These are phyloP conservation scores for Colletotrichum destructivum DNA, from an alignment of 2,329 filamentous ascomycete species.

Conservation along the genomic window DNA sequence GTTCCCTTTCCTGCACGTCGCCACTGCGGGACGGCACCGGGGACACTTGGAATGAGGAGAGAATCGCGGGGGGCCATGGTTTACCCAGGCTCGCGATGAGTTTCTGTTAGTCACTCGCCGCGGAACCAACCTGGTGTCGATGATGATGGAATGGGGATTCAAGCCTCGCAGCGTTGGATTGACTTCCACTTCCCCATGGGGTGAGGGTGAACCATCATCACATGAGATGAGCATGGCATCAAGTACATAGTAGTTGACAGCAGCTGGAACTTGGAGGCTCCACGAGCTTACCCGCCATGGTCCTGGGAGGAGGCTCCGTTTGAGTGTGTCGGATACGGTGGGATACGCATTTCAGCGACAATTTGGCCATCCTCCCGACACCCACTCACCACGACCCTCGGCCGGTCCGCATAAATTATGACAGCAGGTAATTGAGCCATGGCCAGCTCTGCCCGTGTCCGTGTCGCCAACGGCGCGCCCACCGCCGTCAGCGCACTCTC, in stretches of 20 bases:
- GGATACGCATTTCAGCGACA: slow-evolving; percentile 15
- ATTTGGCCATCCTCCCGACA: slow-evolving; percentile 1
- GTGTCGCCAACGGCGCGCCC: not conserved
- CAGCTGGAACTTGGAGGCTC: not conserved
- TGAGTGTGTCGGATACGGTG: not conserved
- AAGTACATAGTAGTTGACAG: not conserved
- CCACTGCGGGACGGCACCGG: not conserved
- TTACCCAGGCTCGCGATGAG: not conserved
- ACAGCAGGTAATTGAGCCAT: slow-evolving; percentile 1
- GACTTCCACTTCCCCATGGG: slow-evolving; percentile 15
- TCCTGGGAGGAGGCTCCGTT: not conserved
- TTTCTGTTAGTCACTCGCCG: slow-evolving; percentile 23
- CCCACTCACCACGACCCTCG: not conserved
- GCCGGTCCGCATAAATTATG: slow-evolving; percentile 5
- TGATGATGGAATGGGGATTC: not conserved
- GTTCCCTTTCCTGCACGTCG: not conserved
- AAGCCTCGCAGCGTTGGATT: not conserved
- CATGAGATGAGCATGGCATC: slow-evolving; percentile 4
- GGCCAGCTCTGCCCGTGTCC: not conserved
- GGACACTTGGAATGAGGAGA: not conserved
- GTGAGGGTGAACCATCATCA: not conserved
- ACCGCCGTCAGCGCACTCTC: not conserved
- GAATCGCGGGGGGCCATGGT: not conserved
- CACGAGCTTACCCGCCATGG: not conserved
- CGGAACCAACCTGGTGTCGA: not conserved